Percentiles rank a stretch among this genome's conserved stretches.
Conservation (phyloP, 352 stramenopile genomes). For the Phytophthora megakarya region DNA sequence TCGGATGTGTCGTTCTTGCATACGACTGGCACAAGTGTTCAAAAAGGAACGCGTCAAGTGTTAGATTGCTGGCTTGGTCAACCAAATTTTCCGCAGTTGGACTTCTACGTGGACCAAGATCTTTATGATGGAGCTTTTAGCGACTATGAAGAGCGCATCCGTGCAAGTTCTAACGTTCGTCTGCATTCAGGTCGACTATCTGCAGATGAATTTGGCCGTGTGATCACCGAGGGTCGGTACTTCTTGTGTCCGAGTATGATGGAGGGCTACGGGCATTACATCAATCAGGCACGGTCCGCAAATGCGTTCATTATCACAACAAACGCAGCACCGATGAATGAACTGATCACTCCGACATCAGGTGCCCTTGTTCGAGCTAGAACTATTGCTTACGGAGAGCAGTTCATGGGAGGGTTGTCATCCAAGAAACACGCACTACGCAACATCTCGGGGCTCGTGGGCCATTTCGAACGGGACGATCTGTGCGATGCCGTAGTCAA, state of each 20-base stretch:
- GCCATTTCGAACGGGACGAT: constrained; percentile 33
- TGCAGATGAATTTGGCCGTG: constrained; percentile 32
- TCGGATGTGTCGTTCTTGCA: constrained; percentile 46
- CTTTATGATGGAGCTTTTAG: constrained; percentile 25
- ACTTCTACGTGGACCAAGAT: constrained; percentile 49
- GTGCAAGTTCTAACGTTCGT: background rate
- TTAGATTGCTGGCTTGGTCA: constrained; percentile 48
- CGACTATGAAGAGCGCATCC: constrained; percentile 22
- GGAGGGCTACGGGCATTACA: constrained; percentile 64
- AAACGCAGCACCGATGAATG: constrained; percentile 54
- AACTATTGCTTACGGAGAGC: constrained; percentile 26
- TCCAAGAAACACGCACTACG: constrained; percentile 34
- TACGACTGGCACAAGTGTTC: constrained; percentile 47
- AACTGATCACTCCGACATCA: constrained; percentile 46
- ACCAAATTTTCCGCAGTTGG: constrained; percentile 41
- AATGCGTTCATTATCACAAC: constrained; percentile 52
- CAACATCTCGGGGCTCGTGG: constrained; percentile 50
- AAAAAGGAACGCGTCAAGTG: constrained; percentile 49
- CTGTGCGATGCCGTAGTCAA: constrained; percentile 47
- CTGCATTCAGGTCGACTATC: constrained; percentile 24
- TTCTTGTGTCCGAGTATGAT: constrained; percentile 54
- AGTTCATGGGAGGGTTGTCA: constrained; percentile 48
- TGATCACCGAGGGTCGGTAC: constrained; percentile 42
- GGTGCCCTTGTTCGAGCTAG: constrained; percentile 44
- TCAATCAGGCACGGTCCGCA: constrained; percentile 57